These are phyloP conservation scores for Annulohypoxylon moriforme DNA, from an alignment of 495 filamentous ascomycete genomes.

Conservation along the genomic window DNA sequence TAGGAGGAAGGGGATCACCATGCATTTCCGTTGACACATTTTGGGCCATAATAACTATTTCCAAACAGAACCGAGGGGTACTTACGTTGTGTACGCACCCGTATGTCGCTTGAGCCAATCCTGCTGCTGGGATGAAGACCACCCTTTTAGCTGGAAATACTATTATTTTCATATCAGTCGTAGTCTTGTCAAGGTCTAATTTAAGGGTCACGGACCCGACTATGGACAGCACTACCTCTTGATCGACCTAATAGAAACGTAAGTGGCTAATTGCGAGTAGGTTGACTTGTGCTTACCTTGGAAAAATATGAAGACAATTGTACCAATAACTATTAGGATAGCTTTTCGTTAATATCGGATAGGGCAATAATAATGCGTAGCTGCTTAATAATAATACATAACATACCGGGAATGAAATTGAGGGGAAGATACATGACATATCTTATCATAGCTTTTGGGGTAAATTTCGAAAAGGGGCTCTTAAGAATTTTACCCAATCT, in stretches of 20 bases:
- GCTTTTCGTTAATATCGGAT: slow-evolving; percentile 6
- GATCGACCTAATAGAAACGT: slow-evolving; percentile 49
- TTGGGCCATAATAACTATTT: not conserved
- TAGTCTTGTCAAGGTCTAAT: not conserved
- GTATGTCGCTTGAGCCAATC: slow-evolving; percentile 72
- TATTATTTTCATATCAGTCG: slow-evolving; percentile 44
- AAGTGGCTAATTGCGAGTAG: slow-evolving; percentile 18
- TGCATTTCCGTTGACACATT: not conserved
- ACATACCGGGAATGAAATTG: slow-evolving; percentile 81
- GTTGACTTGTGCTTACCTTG: slow-evolving; percentile 64
- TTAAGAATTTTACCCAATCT: slow-evolving; percentile 79
- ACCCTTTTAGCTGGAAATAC: slow-evolving; percentile 93
- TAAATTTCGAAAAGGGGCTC: slow-evolving; percentile 74
- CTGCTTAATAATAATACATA: not conserved
- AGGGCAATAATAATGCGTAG: not conserved
- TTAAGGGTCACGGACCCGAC: slow-evolving; percentile 40
- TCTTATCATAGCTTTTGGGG: slow-evolving; percentile 71
- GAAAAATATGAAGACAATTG: slow-evolving; percentile 78
- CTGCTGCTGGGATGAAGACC: slow-evolving; percentile 68
- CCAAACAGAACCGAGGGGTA: slow-evolving; percentile 38
- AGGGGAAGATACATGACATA: slow-evolving; percentile 87
- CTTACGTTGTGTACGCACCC: slow-evolving; percentile 80
- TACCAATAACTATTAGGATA: slow-evolving; percentile 72
- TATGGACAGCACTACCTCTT: slow-evolving; percentile 54
- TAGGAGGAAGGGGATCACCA: not conserved